Conservation (phyloP, 305 asterid species). For the Nicotiana rustica region DNA sequence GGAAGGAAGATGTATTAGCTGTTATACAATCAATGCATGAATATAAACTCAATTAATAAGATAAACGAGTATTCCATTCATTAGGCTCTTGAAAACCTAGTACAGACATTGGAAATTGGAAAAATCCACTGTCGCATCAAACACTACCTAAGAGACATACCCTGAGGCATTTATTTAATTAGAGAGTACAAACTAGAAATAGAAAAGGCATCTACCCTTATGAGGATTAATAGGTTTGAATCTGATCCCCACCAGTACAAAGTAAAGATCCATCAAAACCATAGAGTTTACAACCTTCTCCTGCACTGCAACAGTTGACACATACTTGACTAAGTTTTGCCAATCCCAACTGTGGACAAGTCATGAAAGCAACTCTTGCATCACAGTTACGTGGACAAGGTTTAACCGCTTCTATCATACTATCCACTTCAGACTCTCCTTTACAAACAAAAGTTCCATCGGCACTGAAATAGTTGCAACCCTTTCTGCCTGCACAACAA, state of each 20-base stretch:
- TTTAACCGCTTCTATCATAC: constrained; percentile 27
- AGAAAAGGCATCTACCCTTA: no score
- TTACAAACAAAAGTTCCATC: neutral
- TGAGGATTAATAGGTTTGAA: no score
- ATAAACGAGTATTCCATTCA: neutral
- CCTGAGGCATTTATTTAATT: neutral
- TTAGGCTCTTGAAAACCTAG: neutral
- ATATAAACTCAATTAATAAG: neutral
- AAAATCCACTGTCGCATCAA: neutral
- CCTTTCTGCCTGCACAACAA: neutral
- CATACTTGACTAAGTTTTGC: no score
- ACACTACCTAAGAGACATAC: neutral
- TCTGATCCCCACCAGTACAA: constrained; percentile 21
- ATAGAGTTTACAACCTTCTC: constrained; percentile 41
- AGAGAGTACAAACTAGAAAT: no score
- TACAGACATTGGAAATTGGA: neutral
- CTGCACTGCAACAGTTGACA: no score
- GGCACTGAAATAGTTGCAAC: neutral
- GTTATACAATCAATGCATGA: neutral
- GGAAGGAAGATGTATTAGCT: no score
- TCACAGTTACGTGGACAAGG: neutral
- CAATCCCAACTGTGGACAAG: no score
- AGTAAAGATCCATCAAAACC: constrained; percentile 16
- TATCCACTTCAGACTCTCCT: neutral
- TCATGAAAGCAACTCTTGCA: neutral